Percentiles rank a stretch among this genome's conserved stretches.
Conservation (phyloP, 495 filamentous ascomycete genomes). For the Podospora conica region DNA sequence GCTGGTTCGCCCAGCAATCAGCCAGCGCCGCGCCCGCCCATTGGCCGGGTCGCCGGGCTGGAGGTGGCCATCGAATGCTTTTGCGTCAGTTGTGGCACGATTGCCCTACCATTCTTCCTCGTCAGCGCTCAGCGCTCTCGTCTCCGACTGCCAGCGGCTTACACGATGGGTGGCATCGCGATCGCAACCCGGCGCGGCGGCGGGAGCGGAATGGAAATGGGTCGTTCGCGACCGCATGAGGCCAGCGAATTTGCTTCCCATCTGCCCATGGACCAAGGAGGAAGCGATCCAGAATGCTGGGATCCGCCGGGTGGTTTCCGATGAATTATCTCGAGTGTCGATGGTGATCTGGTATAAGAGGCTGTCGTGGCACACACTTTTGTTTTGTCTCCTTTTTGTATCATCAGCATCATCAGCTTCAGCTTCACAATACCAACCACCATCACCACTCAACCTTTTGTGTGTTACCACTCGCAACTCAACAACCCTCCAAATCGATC, state of each 20-base stretch:
- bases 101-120: not conserved
- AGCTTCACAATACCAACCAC: slow-evolving; percentile 7
- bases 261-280: not conserved
- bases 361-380: not conserved
- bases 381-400: slow-evolving; percentile 3
- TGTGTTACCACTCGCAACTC: slow-evolving; percentile 3
- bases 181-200: not conserved
- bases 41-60: slow-evolving; percentile 7
- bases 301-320: not conserved
- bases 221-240: not conserved
- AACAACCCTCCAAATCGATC: not conserved
- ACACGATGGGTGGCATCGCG: not conserved
- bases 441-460: slow-evolving; percentile 2
- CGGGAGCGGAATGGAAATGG: not conserved
- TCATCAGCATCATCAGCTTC: slow-evolving; percentile 11
- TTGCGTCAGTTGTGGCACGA: slow-evolving; percentile 14
- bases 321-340: not conserved
- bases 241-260: not conserved
- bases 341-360: slow-evolving; percentile 12
- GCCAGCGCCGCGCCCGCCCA: not conserved
- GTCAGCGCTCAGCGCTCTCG: not conserved
- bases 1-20: not conserved
- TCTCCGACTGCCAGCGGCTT: not conserved
- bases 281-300: not conserved
- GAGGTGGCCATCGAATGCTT: slow-evolving; percentile 16